Base-by-base conservation (phyloP, 257 asterid genomes). In the Leonotis leonurus region DNA sequence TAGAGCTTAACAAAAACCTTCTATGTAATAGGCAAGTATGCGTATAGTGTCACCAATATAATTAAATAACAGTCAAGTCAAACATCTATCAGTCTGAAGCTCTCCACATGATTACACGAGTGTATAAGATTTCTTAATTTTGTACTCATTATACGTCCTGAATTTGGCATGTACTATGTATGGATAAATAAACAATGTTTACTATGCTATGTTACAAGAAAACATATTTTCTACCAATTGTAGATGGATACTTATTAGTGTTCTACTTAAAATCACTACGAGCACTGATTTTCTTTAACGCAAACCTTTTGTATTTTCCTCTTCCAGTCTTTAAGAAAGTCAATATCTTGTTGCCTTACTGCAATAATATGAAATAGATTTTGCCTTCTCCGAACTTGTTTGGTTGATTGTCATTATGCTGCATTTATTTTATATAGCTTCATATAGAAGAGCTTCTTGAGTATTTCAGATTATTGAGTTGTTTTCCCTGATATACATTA, bases 381-480 rank as follows among this genome's bases (percentile, higher is more conserved):
- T 33, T 63, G n/a, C 30, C 45, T 17, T 60, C 5, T 62, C 17
- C 64, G 14, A 43, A 26, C 20, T 33, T 11, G 6, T 44, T 12
- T 25, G 37, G 14, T 8, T 25, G 26, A 20, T 36, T 9, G 32
- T 5, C 37, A 27, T 48, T 30, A 21, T 48, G 16, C 53, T 33
- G n/a, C 35, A 11, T 35, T 32, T 53, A 54, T 35, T 49, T 45
- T 58, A 17, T 26, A 56, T 13, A 16, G 41, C 18, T 17, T 36
- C 24, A 13, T 25, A 49, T 20, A 56, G 22, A 44, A 54, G 60
- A 8, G 27, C 20, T 53, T 54, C 13, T 49, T 44, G 32, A 10
- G 16, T 3, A 1, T 30, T 53, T 69, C 33, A 40, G 60, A 63
- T 12, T 36, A 58, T 68, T 50, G 74, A 57, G 50, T 64, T 74